phyloP scores from a whole-genome alignment of 306 rosid genomes.

The Biancaea sappan region DNA sequence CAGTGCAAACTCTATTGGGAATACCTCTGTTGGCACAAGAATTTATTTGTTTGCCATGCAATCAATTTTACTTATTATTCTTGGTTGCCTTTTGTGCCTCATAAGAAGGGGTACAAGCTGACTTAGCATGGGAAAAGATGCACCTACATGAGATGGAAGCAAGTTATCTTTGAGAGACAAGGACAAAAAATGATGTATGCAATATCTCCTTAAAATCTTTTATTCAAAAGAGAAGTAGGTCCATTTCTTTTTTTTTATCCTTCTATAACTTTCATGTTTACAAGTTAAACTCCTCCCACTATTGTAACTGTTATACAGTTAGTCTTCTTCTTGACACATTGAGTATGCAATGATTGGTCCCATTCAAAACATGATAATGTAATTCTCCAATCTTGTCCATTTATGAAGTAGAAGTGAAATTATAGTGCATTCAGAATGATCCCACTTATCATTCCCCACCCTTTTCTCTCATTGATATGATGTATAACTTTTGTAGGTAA shows the following conservation, averaged over 20 bases:
- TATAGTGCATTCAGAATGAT: not conserved
- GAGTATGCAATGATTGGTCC: constrained; percentile 25
- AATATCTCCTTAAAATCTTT: constrained; percentile 45
- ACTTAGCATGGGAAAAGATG: constrained; percentile 77
- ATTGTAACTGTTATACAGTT: constrained; percentile 6
- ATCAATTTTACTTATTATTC: constrained; percentile 27
- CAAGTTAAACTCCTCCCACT: constrained; percentile 7
- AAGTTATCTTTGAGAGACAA: constrained; percentile 52
- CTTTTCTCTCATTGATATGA: constrained; percentile 5
- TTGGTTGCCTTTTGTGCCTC: constrained; percentile 36
- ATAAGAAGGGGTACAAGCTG: constrained; percentile 76
- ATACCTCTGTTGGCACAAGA: constrained; percentile 11
- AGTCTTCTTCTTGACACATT: constrained; percentile 14
- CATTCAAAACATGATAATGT: constrained; percentile 3
- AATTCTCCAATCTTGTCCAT: constrained; percentile 17
- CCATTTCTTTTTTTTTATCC: constrained; percentile 16
- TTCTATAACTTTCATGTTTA: not conserved
- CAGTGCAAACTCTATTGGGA: too few species aligned
- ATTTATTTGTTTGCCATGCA: constrained; percentile 25
- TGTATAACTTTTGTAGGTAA: constrained; percentile 51
- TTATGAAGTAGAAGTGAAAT: constrained; percentile 12
- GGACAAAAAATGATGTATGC: constrained; percentile 71
- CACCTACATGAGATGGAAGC: constrained; percentile 63
- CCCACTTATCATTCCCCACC: not conserved
- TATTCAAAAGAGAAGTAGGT: constrained; percentile 72